These are phyloP conservation scores for Priceomyces castillae DNA, from an alignment of 805 yeast genomes.

Conservation along the genomic window DNA sequence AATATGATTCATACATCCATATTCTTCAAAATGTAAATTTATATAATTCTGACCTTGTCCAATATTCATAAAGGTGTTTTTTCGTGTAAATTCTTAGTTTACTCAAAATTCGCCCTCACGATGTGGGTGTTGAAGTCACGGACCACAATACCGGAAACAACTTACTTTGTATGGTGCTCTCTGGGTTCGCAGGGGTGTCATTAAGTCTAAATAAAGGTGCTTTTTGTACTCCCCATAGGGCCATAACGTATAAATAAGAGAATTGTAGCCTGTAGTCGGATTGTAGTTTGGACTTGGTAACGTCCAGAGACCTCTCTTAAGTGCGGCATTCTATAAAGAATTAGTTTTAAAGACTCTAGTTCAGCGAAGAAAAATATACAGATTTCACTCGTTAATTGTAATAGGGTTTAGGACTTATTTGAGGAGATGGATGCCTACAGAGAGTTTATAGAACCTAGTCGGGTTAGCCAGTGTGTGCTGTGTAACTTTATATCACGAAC, in stretches of 20 bases:
- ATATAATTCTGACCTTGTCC: conserved; percentile 6
- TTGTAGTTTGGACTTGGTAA: background rate
- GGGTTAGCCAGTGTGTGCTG: conserved; percentile 58
- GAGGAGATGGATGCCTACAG: conserved; percentile 71
- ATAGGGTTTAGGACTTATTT: background rate
- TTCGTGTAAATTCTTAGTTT: conserved; percentile 1
- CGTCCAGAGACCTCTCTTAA: conserved; percentile 9
- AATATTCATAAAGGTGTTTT: conserved; percentile 8
- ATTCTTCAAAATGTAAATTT: background rate
- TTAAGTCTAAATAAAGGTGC: background rate
- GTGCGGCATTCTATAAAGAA: conserved; percentile 6
- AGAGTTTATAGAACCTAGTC: conserved; percentile 73
- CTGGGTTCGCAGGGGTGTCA: background rate
- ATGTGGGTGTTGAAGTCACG: conserved; percentile 5
- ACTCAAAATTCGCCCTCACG: conserved; percentile 7
- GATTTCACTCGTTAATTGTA: background rate
- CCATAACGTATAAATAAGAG: background rate
- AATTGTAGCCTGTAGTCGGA: background rate
- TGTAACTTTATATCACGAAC: conserved; percentile 48
- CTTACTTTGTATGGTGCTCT: background rate
- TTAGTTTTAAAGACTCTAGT: background rate
- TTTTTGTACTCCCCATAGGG: background rate
- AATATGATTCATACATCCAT: background rate
- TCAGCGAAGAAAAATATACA: background rate
- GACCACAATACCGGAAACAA: background rate